A percentile compares a stretch with the other conserved stretches of the same genome.
phyloP scores from a whole-genome alignment of 2,329 filamentous ascomycete species.

The Cladorrhinum sp. region DNA sequence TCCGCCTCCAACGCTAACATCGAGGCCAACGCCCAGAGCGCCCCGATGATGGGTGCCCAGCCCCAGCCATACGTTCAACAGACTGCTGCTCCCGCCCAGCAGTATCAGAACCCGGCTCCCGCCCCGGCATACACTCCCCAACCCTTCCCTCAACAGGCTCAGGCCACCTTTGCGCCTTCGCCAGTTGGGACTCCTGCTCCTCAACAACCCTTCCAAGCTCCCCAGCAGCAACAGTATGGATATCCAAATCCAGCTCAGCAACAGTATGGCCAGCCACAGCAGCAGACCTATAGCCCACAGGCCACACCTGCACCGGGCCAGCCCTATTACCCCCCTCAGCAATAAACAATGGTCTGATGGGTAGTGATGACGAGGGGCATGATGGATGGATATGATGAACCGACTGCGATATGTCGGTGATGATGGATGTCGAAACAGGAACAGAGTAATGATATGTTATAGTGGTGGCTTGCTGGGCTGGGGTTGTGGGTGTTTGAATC shows the following conservation, averaged over 20 bases:
- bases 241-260: slow-evolving; percentile 7
- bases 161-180: not conserved
- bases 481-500: too few species aligned
- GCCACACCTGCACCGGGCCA: slow-evolving; percentile 10
- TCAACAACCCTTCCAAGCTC: slow-evolving; percentile 9
- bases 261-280: slow-evolving; percentile 21
- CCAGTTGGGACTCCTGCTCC: not conserved
- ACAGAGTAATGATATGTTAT: too few species aligned
- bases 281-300: slow-evolving; percentile 10
- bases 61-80: slow-evolving; percentile 14
- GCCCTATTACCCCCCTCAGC: slow-evolving; percentile 17
- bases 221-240: slow-evolving; percentile 1
- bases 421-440: too few species aligned
- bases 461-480: too few species aligned
- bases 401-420: not conserved
- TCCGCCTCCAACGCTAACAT: slow-evolving; percentile 25
- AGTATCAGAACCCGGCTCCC: slow-evolving; percentile 17
- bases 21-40: slow-evolving; percentile 31
- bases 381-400: not conserved
- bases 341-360: not conserved
- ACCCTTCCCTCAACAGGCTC: not conserved
- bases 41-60: slow-evolving; percentile 20
- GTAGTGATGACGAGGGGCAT: not conserved
- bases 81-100: slow-evolving; percentile 22
- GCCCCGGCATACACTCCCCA: slow-evolving; percentile 6